phyloP scores from a whole-genome alignment of 2,329 filamentous ascomycete genomes.

The Epicoccum nigrum region DNA sequence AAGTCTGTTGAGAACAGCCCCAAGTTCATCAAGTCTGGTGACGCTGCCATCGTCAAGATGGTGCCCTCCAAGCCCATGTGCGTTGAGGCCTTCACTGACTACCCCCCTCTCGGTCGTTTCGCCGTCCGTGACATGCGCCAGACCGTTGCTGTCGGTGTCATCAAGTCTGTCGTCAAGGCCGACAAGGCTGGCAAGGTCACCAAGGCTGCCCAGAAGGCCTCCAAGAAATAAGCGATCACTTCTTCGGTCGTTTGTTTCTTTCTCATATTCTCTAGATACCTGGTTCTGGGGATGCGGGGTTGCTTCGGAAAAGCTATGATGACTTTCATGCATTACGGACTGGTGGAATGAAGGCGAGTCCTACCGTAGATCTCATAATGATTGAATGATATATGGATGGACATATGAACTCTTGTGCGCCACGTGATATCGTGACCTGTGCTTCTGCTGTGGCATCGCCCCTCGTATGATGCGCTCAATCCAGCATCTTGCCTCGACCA shows the following conservation, averaged over 20 bases:
- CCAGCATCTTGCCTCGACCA: too few species aligned
- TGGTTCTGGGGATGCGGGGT: conserved; percentile 47
- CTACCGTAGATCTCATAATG: conserved; percentile 50
- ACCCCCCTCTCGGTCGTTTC: conserved; percentile 99
- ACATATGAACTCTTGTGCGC: conserved; percentile 17
- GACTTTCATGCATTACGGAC: conserved; percentile 48
- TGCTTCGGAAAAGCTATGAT: conserved; percentile 47
- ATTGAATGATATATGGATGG: conserved; percentile 49
- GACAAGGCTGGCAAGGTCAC: conserved; percentile 60
- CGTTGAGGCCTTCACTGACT: conserved; percentile 99
- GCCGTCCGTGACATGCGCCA: conserved; percentile 94
- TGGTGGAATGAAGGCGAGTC: conserved; percentile 42
- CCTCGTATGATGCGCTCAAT: too few species aligned
- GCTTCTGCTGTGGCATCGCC: too few species aligned
- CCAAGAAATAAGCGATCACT: conserved; percentile 50
- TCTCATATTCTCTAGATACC: conserved; percentile 42
- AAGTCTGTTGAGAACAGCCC: conserved; percentile 90
- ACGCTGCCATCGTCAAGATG: conserved; percentile 99
- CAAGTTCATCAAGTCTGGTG: conserved; percentile 99
- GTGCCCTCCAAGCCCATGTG: conserved; percentile 99
- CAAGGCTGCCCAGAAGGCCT: conserved; percentile 53
- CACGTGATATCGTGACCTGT: background rate
- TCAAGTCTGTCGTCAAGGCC: conserved; percentile 68
- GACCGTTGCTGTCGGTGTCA: conserved; percentile 91
- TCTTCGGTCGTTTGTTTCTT: conserved; percentile 40